phyloP scores from a whole-genome alignment of 257 asterid genomes.

The Agastache rugosa region DNA sequence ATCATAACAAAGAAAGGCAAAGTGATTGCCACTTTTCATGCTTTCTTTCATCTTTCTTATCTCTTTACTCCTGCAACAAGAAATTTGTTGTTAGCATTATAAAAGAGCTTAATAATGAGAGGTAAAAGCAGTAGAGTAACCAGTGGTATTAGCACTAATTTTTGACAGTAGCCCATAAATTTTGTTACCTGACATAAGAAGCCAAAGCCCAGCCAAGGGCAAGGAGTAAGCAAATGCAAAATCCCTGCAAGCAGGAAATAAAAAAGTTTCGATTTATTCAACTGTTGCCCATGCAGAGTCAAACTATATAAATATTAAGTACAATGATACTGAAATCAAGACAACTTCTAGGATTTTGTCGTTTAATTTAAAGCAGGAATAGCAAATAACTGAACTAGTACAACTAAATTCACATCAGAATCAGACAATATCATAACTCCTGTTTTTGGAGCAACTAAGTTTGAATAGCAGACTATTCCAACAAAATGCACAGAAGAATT shows the following conservation, averaged over 20 bases:
- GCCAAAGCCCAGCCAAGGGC: slow-evolving; percentile 98
- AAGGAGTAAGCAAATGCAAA: slow-evolving; percentile 71
- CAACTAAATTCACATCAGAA: not conserved
- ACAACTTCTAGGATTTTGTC: not conserved
- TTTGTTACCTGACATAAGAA: slow-evolving; percentile 80
- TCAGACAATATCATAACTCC: not conserved
- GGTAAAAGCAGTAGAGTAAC: slow-evolving; percentile 12
- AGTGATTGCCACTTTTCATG: slow-evolving; percentile 66
- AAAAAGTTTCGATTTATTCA: slow-evolving; percentile 15
- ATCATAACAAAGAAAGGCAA: slow-evolving; percentile 76
- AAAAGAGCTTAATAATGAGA: slow-evolving; percentile 24
- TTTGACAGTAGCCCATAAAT: slow-evolving; percentile 21
- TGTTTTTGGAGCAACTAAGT: not conserved
- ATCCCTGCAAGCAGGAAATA: slow-evolving; percentile 67
- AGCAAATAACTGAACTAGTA: not conserved
- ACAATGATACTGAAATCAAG: slow-evolving; percentile 19
- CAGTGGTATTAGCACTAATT: slow-evolving; percentile 9
- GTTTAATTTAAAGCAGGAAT: slow-evolving; percentile 13
- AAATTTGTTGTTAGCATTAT: slow-evolving; percentile 24
- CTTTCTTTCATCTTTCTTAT: slow-evolving; percentile 62
- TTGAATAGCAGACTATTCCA: slow-evolving; percentile 12
- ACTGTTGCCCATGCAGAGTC: slow-evolving; percentile 22
- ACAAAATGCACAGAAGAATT: slow-evolving; percentile 17
- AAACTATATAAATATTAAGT: slow-evolving; percentile 17
- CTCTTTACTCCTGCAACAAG: slow-evolving; percentile 80